Conservation (phyloP, 352 stramenopile species). For the Thalassiosira ordinaria region DNA sequence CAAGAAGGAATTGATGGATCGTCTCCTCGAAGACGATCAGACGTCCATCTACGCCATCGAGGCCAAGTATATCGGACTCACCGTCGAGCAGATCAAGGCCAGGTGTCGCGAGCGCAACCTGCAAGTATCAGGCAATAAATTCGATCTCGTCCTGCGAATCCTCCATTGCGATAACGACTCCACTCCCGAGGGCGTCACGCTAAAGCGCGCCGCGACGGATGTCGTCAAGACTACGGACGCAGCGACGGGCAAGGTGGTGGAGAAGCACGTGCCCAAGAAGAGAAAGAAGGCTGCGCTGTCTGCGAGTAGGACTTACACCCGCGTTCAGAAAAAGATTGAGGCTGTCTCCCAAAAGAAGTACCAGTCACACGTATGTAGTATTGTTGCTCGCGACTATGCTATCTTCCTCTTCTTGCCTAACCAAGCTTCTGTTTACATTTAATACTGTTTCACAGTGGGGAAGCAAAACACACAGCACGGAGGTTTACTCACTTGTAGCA, state of each 20-base stretch:
- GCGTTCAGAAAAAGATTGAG: constrained; percentile 34
- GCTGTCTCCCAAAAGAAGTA: constrained; percentile 33
- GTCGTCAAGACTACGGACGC: neutral
- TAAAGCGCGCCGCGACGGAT: constrained; percentile 27
- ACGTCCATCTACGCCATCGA: constrained; percentile 8
- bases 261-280: constrained; percentile 26
- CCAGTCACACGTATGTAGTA: neutral
- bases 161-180: constrained; percentile 20
- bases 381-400: no score
- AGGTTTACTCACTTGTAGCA: constrained; percentile 14
- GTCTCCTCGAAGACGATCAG: constrained; percentile 18
- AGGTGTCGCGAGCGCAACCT: constrained; percentile 21
- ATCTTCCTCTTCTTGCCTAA: no score
- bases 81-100: neutral
- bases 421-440: no score
- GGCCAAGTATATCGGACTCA: neutral
- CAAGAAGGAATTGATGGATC: constrained; percentile 42
- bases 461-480: constrained; percentile 15
- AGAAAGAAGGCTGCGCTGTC: constrained; percentile 18
- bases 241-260: constrained; percentile 2
- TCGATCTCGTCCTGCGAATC: constrained; percentile 23
- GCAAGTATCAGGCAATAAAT: constrained; percentile 13
- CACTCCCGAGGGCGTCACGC: constrained; percentile 9
- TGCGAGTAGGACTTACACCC: constrained; percentile 15
- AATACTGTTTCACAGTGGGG: constrained; percentile 8